phyloP scores from a whole-genome alignment of 1,284 basidiomycete genomes.

The Erythrobasidium hasegawianum region DNA sequence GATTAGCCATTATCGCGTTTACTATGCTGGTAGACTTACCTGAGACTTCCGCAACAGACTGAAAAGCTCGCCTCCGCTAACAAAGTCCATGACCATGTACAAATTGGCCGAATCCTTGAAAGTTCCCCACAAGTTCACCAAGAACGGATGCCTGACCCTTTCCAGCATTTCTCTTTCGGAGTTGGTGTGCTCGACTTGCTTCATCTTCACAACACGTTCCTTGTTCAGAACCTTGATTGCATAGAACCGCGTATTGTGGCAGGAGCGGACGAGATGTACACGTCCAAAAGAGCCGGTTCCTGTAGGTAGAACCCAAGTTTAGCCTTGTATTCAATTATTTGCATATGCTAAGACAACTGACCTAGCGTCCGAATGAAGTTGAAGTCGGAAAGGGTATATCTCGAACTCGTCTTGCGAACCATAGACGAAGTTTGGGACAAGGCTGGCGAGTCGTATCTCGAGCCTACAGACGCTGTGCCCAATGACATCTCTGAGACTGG shows the following conservation, averaged over 20 bases:
- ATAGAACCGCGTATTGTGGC: slow-evolving; percentile 88
- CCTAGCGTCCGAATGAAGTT: slow-evolving; percentile 59
- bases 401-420: slow-evolving; percentile 53
- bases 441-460: slow-evolving; percentile 37
- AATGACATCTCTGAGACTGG: neutral
- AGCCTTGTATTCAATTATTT: too few species aligned
- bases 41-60: slow-evolving; percentile 81
- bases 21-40: slow-evolving; percentile 52
- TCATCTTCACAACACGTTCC: slow-evolving; percentile 89
- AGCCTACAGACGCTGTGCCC: neutral
- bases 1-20: neutral
- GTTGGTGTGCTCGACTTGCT: slow-evolving; percentile 97
- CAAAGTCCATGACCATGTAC: slow-evolving; percentile 99
- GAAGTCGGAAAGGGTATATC: slow-evolving; percentile 55
- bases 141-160: slow-evolving; percentile 87
- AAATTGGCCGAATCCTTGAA: slow-evolving; percentile 91
- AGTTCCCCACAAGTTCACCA: slow-evolving; percentile 96
- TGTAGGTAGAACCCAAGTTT: too few species aligned
- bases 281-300: slow-evolving; percentile 90
- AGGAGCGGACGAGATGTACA: slow-evolving; percentile 86
- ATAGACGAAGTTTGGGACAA: slow-evolving; percentile 40
- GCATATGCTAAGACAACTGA: too few species aligned
- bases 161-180: slow-evolving; percentile 89
- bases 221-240: slow-evolving; percentile 92
- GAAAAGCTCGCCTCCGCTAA: slow-evolving; percentile 95